Percentiles rank a stretch among this genome's conserved stretches.
Evolutionary conservation across 352 stramenopile genomes (phyloP).

Genomic region (Globisporangium okanoganense): DNA sequence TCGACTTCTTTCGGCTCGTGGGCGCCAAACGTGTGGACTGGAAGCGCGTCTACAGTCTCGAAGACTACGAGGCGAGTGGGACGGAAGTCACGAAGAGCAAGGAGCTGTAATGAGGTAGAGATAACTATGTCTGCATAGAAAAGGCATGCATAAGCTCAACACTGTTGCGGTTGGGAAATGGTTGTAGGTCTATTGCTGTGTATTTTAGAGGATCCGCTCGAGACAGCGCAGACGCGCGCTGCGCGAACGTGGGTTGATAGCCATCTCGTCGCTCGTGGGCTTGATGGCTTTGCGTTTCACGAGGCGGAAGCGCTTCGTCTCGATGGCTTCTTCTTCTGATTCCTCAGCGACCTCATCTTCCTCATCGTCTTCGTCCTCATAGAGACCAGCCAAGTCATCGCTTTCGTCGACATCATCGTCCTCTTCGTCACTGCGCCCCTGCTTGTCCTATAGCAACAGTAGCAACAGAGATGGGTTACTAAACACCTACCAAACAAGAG

Average conservation of each 20-base stretch:
- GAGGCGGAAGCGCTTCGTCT: conserved; percentile 53
- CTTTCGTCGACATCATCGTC: conserved; percentile 25
- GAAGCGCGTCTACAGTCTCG: conserved; percentile 46
- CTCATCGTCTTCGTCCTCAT: conserved; percentile 19
- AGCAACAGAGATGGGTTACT: neutral
- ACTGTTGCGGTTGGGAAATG: neutral
- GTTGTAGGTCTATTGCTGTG: conserved; percentile 19
- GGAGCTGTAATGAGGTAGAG: conserved; percentile 15
- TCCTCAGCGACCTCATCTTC: conserved; percentile 9
- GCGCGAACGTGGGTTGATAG: conserved; percentile 55
- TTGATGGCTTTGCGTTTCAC: conserved; percentile 66
- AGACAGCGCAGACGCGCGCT: conserved; percentile 74
- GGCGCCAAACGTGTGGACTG: conserved; percentile 42
- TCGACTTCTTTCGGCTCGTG: conserved; percentile 57
- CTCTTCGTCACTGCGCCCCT: conserved; percentile 20
- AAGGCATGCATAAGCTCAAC: neutral
- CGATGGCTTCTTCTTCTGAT: conserved; percentile 2
- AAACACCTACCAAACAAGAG: neutral
- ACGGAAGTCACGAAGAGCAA: conserved; percentile 15
- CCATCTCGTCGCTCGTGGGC: conserved; percentile 58
- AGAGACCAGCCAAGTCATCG: conserved; percentile 18
- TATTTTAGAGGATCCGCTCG: conserved; percentile 32
- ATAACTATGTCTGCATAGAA: neutral
- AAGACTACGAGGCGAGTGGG: conserved; percentile 31
- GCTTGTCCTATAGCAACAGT: conserved; percentile 25